phyloP scores from a whole-genome alignment of 1,284 basidiomycete genomes.

The Trametes versicolor region DNA sequence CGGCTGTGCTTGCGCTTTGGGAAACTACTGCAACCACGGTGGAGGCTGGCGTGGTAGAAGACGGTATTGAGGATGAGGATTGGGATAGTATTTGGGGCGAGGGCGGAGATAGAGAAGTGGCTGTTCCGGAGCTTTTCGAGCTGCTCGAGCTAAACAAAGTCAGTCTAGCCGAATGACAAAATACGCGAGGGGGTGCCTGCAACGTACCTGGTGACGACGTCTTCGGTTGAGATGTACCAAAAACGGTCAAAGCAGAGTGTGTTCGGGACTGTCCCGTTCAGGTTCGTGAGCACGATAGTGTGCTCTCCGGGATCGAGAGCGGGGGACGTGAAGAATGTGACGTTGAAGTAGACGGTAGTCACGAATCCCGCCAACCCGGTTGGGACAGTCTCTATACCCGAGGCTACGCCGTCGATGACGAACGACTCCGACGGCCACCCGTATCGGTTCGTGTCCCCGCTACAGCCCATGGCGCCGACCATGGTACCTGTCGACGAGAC shows the following conservation, averaged over 20 bases:
- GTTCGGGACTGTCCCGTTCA: conserved; percentile 34
- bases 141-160: too few relatives aligned
- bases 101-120: too few relatives aligned
- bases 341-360: conserved; percentile 11
- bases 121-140: too few relatives aligned
- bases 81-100: too few relatives aligned
- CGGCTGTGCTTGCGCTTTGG: neutral
- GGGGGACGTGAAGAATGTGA: conserved; percentile 31
- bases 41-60: too few relatives aligned
- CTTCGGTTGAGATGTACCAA: conserved; percentile 21
- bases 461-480: conserved; percentile 31
- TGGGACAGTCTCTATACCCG: conserved; percentile 7
- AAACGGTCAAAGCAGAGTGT: conserved; percentile 35
- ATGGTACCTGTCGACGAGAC: conserved; percentile 26
- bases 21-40: too few relatives aligned
- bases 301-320: conserved; percentile 26
- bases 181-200: too few relatives aligned
- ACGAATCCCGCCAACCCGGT: conserved; percentile 15
- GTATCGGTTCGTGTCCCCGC: conserved; percentile 20
- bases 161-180: too few relatives aligned
- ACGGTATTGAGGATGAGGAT: too few relatives aligned
- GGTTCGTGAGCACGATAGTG: conserved; percentile 31
- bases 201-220: too few relatives aligned
- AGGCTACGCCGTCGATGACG: conserved; percentile 25
- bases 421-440: conserved; percentile 29